Base-by-base conservation (phyloP, 2,329 filamentous ascomycete species). In the Cordyceps fumosorosea region DNA sequence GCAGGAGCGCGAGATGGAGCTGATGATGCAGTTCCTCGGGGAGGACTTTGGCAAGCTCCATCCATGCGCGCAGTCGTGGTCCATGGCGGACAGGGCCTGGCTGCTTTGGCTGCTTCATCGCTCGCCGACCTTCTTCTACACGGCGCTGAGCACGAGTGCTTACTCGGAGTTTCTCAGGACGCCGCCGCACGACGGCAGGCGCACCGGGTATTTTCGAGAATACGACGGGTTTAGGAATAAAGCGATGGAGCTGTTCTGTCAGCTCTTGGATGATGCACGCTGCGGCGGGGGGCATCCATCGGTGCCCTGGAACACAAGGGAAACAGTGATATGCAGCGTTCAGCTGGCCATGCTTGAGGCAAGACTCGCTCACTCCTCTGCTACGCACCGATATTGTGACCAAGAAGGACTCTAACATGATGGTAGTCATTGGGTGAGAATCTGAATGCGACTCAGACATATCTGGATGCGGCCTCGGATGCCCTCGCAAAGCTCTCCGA, bases 111-210 rank as follows among this genome's bases (percentile, higher is more conserved):
- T 57, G 16, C n/a, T 62, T 2, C 40, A 37, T 26, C 60, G 60
- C 42, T 62, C 60, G 5, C 52, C 60, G 2, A 51, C 52, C 8
- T 62, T 62, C 16, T 62, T 47, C 10, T 37, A 62, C 20, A 22
- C 60, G 10, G 44, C 52, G 6, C 24, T 62, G 4, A 56, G 60
- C 29, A 62, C 37, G 8, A 62, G 51, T 16, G 60, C 60, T 8
- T 62, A 62, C 44, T 42, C 24, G 4, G 5, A 11, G 34, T 42
- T 42, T 18, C 34, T 55, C 1, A 6, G 26, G 0, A 44, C 51
- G 26, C 32, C 51, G n/a, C 20, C 32, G 32, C 20, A 54, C 51
- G 2, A 40, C 14, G 51, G 51, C 20, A 16, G 29, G 12, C 51
- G 51, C 51, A 54, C 32, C 51, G 20, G 37, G 5, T 14, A 54